phyloP scores from a whole-genome alignment of 75 land plant genomes.

The Chamaecyparis obtusa region DNA sequence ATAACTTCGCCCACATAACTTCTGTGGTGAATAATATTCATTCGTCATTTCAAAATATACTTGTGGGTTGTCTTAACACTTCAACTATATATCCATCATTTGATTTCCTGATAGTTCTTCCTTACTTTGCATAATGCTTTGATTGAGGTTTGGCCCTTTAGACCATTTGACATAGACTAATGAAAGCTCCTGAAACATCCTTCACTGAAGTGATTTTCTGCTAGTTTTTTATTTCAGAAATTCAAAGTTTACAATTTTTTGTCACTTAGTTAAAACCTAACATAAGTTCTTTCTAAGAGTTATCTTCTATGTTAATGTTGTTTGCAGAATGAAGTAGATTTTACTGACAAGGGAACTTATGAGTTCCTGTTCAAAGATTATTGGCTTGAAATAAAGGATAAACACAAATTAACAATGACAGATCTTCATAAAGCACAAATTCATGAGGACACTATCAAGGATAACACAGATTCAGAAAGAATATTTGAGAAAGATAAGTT shows the following conservation, averaged over 20 bases:
- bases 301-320: background rate
- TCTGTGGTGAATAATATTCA: background rate
- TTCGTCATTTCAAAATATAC: background rate
- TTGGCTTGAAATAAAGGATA: slow-evolving; percentile 64
- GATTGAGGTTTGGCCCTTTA: background rate
- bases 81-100: background rate
- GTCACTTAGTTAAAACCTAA: background rate
- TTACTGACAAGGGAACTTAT: slow-evolving; percentile 77
- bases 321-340: slow-evolving; percentile 60
- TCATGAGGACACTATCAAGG: slow-evolving; percentile 10
- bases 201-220: background rate
- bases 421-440: slow-evolving; percentile 58
- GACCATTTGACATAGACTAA: background rate
- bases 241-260: no score
- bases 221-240: background rate
- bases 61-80: background rate
- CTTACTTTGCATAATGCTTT: background rate
- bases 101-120: background rate
- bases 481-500: slow-evolving; percentile 14
- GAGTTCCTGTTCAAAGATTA: slow-evolving; percentile 93
- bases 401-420: slow-evolving; percentile 43
- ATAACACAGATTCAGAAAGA: slow-evolving; percentile 44
- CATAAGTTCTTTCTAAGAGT: background rate
- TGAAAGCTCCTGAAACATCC: no score
- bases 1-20: background rate